These are phyloP conservation scores for Cadophora luteo-olivacea DNA, from an alignment of 2,329 filamentous ascomycete species.

Conservation along the genomic window DNA sequence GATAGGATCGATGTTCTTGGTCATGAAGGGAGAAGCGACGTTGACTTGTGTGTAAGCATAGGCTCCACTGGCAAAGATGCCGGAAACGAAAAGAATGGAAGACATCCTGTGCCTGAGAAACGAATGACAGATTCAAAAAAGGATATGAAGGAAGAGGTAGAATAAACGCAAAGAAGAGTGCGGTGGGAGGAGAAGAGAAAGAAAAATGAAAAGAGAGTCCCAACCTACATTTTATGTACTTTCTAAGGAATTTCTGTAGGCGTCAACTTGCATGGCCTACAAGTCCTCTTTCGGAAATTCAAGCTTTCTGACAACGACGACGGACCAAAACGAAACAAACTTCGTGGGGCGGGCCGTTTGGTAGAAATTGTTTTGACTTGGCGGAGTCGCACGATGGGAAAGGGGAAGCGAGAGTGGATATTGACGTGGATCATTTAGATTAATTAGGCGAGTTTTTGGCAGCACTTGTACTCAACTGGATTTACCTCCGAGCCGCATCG, in stretches of 20 bases:
- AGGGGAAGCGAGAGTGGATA: neutral
- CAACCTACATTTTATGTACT: neutral
- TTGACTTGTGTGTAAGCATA: constrained; percentile 7
- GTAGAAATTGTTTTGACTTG: neutral
- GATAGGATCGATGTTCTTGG: constrained; percentile 54
- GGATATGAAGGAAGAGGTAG: neutral
- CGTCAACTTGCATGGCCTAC: too few relatives aligned
- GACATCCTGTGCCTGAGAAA: constrained; percentile 12
- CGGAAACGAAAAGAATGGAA: neutral
- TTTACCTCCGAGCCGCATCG: neutral
- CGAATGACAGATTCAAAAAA: neutral
- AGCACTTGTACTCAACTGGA: neutral
- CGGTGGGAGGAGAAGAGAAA: neutral
- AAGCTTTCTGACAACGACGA: neutral
- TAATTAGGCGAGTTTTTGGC: neutral
- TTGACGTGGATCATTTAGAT: neutral
- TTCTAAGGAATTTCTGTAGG: neutral
- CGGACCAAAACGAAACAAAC: neutral
- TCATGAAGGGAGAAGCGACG: constrained; percentile 45
- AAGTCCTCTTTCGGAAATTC: neutral
- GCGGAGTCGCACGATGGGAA: neutral
- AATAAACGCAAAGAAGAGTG: neutral
- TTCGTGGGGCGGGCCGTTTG: neutral
- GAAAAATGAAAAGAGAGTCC: neutral
- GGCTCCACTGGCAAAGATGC: constrained; percentile 1